Base-by-base conservation (phyloP, 805 yeast genomes). In the Nakazawaea sp. region DNA sequence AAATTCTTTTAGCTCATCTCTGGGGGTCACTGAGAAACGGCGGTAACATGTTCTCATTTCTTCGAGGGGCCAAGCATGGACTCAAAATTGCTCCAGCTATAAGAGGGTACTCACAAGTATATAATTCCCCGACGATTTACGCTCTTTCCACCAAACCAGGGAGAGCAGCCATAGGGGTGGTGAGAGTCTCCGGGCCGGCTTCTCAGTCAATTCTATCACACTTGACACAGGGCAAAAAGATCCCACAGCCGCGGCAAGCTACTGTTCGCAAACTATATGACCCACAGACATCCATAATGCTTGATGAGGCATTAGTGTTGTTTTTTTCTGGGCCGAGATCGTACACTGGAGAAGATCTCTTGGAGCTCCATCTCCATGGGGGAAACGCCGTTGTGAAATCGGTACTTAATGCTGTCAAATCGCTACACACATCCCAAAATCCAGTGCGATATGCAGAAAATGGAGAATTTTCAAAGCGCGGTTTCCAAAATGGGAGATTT, bases 341-440 rank as follows among this genome's bases (percentile, higher is more conserved):
- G 0, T 92, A 80, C 50, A 92, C 97, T 0, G 98, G 98, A 1
- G 97, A 92, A 55, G 96, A 90, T 48, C 48, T 82, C 18, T 62
- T 89, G 8, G 98, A 92, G 50, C 55, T 92, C n/a, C 97, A 92
- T 51, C 58, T 85, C 2, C 98, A 92, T 56, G 98, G 98, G 3
- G 97, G 97, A 4, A 76, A 71, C 10, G 96, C 97, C 0, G 86
- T 90, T 1, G 72, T 85, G 2, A 64, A 68, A 33, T 70, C 87
- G 0, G 83, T 89, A 0, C 49, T 89, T 33, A 61, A 61, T 4
- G 78, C 94, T 0, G 76, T 92, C 4, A 62, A 66, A 27, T 37
- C 48, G 0, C 46, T 81, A 4, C 83, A 82, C 48, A 56, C 68
- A 4, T 67, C 71, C 0, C 50, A 56, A 0, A 40, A 48, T 12